phyloP scores from a whole-genome alignment of 805 yeast species.

The Yarrowia alimentaria region DNA sequence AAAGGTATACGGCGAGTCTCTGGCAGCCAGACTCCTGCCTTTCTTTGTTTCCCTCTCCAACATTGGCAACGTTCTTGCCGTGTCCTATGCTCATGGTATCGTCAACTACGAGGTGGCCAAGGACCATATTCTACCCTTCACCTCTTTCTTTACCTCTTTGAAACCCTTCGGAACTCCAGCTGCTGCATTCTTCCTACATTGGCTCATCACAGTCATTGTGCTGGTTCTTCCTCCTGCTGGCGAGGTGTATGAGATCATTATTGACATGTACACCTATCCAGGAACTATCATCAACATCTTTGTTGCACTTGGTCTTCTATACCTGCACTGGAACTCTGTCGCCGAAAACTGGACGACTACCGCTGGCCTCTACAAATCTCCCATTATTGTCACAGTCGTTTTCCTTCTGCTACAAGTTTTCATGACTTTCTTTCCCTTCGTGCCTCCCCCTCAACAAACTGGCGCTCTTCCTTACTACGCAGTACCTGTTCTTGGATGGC shows the following conservation, averaged over 20 bases:
- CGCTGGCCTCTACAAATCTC: constrained; percentile 37
- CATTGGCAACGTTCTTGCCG: constrained; percentile 64
- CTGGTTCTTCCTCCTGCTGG: constrained; percentile 60
- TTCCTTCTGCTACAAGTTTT: constrained; percentile 51
- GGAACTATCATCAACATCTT: constrained; percentile 58
- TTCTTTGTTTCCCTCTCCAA: constrained; percentile 59
- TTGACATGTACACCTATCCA: constrained; percentile 62
- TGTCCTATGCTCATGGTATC: constrained; percentile 57
- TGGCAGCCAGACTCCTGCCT: constrained; percentile 52
- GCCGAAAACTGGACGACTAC: constrained; percentile 46
- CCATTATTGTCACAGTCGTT: constrained; percentile 38
- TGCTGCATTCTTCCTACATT: constrained; percentile 53
- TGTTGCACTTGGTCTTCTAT: constrained; percentile 53
- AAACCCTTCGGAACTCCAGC: constrained; percentile 42
- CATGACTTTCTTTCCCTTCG: constrained; percentile 55
- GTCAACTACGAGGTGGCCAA: constrained; percentile 59
- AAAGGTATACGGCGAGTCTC: constrained; percentile 55
- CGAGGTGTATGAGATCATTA: constrained; percentile 61
- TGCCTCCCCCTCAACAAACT: constrained; percentile 48
- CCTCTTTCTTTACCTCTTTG: constrained; percentile 46
- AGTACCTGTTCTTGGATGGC: constrained; percentile 53
- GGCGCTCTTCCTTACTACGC: constrained; percentile 52
- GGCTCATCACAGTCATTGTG: constrained; percentile 54
- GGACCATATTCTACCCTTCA: constrained; percentile 52
- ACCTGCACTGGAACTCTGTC: constrained; percentile 46